Base-by-base conservation (phyloP, 2,329 filamentous ascomycete genomes). In the Xylaria sp. region DNA sequence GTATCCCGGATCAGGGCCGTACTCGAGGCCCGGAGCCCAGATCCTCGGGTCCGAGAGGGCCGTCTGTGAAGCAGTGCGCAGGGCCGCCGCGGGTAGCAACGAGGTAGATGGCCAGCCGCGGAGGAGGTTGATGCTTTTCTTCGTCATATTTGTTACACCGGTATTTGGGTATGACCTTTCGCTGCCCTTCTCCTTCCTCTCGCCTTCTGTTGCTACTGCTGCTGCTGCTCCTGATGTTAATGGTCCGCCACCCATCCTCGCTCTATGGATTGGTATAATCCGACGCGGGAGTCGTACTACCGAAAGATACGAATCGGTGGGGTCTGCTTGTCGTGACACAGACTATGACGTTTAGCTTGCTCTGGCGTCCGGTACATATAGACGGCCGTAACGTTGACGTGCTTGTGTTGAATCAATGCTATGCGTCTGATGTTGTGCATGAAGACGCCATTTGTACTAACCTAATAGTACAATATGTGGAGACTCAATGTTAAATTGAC, bases 1-100 rank as follows among this genome's bases (percentile, higher is more conserved):
- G 73, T 91, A 91, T 31, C 94, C 94, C 49, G 87, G 81, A 77
- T 96, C 92, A 0, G 93, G 90, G 0, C 91, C 94, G 75, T 97
- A 97, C 65, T 90, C 84, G 42, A 97, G 84, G n/a, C 86, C 90
- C 0, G 89, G 86, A 2, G 84, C 81, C 63, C 85, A 87, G 63
- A 90, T 80, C 9, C 79, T 75, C 10, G 87, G 85, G 74, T 90
- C 82, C 15, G 86, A 82, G 54, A 96, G 84, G 9, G 89, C 87
- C 59, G 82, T 81, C 65, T 85, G 81, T 63, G 90, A 83, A 29
- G 92, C 90, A 31, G 81, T 79, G 39, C 86, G 83, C 63, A 96
- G 84, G 15, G 89, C 82, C 4, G 82, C 77, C 2, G 86, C 85
- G 6, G 93, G 92, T 10, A 96, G 84, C 6, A 96, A 85, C 20